Evolutionary conservation across 2,329 filamentous ascomycete genomes (phyloP).

Genomic region (Fusarium floridanum): DNA sequence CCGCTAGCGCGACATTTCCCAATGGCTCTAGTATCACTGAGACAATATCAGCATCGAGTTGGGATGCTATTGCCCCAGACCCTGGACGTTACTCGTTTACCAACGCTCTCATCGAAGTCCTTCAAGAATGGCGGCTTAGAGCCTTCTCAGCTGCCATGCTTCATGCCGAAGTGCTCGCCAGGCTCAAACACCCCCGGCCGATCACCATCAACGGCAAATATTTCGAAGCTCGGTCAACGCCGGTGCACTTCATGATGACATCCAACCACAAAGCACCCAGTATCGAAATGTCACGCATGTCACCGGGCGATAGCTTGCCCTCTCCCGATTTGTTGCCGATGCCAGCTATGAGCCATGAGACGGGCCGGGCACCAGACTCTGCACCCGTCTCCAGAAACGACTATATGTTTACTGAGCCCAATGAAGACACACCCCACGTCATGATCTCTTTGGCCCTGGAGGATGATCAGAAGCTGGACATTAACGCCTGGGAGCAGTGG

Average conservation of each 20-base stretch:
- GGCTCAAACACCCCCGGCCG: slow-evolving; percentile 70
- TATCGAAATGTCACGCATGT: slow-evolving; percentile 64
- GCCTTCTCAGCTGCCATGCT: slow-evolving; percentile 72
- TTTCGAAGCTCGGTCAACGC: slow-evolving; percentile 69
- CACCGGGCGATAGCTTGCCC: slow-evolving; percentile 42
- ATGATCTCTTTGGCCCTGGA: slow-evolving; percentile 72
- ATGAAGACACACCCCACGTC: slow-evolving; percentile 69
- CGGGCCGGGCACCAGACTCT: slow-evolving; percentile 46
- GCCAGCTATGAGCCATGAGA: slow-evolving; percentile 35
- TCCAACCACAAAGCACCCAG: slow-evolving; percentile 70
- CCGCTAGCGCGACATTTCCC: slow-evolving; percentile 70
- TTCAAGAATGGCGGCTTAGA: slow-evolving; percentile 67
- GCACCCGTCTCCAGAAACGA: slow-evolving; percentile 40
- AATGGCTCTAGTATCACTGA: slow-evolving; percentile 71
- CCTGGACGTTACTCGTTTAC: slow-evolving; percentile 72
- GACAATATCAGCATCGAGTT: slow-evolving; percentile 72
- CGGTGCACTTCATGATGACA: slow-evolving; percentile 74
- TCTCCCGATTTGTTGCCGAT: slow-evolving; percentile 38
- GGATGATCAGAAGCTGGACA: slow-evolving; percentile 67
- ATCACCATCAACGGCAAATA: slow-evolving; percentile 69
- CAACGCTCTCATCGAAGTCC: slow-evolving; percentile 69
- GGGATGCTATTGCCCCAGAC: slow-evolving; percentile 71
- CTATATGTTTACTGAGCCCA: slow-evolving; percentile 58
- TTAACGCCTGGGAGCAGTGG: slow-evolving; percentile 72
- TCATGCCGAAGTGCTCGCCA: slow-evolving; percentile 71